These are phyloP conservation scores for Lophiostoma macrostomum DNA, from an alignment of 495 filamentous ascomycete genomes.

Conservation along the genomic window DNA sequence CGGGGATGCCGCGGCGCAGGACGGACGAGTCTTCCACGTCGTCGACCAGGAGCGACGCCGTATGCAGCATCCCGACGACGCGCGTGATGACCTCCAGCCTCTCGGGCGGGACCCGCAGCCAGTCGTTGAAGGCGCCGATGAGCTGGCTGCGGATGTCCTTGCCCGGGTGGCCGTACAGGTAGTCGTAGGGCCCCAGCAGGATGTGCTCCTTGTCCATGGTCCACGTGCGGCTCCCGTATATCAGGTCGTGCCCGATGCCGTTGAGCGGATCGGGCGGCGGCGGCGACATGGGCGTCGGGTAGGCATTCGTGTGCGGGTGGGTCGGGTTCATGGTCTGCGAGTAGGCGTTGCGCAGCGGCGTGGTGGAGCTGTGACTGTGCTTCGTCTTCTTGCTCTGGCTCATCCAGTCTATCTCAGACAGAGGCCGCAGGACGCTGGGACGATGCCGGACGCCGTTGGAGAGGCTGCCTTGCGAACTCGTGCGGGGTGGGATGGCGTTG, in stretches of 20 bases:
- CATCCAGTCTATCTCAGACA: constrained; percentile 59
- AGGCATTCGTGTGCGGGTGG: constrained; percentile 9
- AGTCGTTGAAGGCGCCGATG: constrained; percentile 86
- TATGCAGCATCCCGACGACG: constrained; percentile 91
- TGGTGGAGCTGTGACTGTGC: constrained; percentile 11
- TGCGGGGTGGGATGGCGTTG: constrained; percentile 68
- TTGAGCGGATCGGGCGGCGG: constrained; percentile 27
- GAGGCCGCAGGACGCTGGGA: constrained; percentile 48
- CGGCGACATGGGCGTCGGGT: constrained; percentile 22
- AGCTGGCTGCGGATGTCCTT: constrained; percentile 87
- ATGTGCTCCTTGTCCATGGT: constrained; percentile 54
- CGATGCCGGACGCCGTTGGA: constrained; percentile 35
- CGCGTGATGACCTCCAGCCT: constrained; percentile 78
- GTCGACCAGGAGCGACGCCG: constrained; percentile 87
- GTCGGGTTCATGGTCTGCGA: neutral
- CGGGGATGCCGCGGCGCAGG: constrained; percentile 83
- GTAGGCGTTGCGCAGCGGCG: constrained; percentile 3
- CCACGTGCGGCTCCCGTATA: constrained; percentile 35
- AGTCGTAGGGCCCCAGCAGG: constrained; percentile 81
- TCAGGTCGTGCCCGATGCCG: constrained; percentile 31
- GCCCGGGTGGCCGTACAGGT: constrained; percentile 79
- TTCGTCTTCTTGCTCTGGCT: constrained; percentile 36
- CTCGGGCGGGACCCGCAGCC: constrained; percentile 77
- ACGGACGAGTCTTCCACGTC: constrained; percentile 68
- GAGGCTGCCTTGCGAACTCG: constrained; percentile 62